A percentile compares a stretch with the other conserved stretches of the same genome.
These are phyloP conservation scores for Scedosporium apiospermum DNA, from an alignment of 2,329 filamentous ascomycete genomes.

Conservation along the genomic window DNA sequence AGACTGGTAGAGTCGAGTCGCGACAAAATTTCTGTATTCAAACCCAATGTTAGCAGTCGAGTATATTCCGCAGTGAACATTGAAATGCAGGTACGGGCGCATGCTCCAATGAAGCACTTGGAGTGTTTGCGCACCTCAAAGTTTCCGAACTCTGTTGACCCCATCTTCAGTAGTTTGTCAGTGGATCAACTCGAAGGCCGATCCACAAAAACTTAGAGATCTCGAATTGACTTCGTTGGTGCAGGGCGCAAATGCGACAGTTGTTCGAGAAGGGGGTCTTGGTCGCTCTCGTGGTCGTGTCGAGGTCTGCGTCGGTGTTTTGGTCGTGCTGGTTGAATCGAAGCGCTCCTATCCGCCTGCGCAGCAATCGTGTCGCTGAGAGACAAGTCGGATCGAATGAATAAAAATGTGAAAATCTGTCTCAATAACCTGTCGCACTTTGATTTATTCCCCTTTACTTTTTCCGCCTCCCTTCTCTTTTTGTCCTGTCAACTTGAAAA, in stretches of 20 bases:
- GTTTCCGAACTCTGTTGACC: conserved; percentile 52
- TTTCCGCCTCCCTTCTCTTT: conserved; percentile 10
- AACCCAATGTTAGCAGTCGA: conserved; percentile 15
- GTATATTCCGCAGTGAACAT: conserved; percentile 12
- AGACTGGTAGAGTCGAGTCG: conserved; percentile 73
- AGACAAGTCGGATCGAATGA: neutral
- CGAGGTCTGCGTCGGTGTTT: conserved; percentile 1
- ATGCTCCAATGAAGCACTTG: neutral
- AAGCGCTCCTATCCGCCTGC: neutral
- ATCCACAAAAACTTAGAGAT: neutral
- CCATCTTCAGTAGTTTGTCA: conserved; percentile 31
- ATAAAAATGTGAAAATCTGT: conserved; percentile 6
- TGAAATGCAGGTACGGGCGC: neutral
- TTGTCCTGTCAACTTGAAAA: conserved; percentile 8
- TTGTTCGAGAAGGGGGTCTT: neutral
- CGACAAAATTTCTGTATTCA: conserved; percentile 63
- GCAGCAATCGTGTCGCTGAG: neutral
- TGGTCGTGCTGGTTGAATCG: neutral
- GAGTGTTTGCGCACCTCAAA: conserved; percentile 36
- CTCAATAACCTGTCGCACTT: neutral
- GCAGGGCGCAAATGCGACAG: neutral
- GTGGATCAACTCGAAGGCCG: neutral
- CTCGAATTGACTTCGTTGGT: neutral
- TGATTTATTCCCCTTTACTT: conserved; percentile 5
- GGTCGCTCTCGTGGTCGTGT: neutral